Base-by-base conservation (phyloP, 805 yeast species). In the Saturnispora dispora region DNA sequence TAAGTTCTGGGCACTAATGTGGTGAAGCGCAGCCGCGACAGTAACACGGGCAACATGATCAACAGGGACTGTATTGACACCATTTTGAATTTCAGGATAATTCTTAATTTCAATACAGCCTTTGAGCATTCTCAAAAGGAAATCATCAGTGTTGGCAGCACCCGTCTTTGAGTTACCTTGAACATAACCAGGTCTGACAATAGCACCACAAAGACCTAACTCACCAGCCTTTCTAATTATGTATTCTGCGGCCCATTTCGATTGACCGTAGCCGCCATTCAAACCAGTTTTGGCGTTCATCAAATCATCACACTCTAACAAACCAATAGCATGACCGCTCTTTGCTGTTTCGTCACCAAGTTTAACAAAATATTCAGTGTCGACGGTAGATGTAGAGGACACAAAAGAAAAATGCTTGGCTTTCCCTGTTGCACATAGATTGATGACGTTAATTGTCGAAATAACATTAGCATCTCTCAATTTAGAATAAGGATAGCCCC, bases 231-330 rank as follows among this genome's bases (percentile, higher is more conserved):
- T 75, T 64, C 98, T 81, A 54, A 88, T 81, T 45, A 93, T 74
- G 60, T 86, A 80, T 70, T 93, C 99, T 27, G 96, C 95, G 36
- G 89, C 88, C 99, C 99, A 93, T 68, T 93, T 93, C 58, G 93
- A 79, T 71, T 95, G 99, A 45, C 99, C 99, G 64, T 93, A 93
- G 17, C 99, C 99, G 53, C 83, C 85, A 27, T 89, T 85, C 53
- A 93, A 75, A 1, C 96, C 97, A 4, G 69, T 64, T 18, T 87
- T 74, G 2, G 98, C 86, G 1, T 97, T 97, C 60, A 73, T 67
- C 58, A 93, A 74, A 58, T 83, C 85, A 66, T 93, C 99, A 5
- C 82, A 69, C 67, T 93, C 99, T 15, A 79, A 77, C 54, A 93
- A 68, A 56, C 97, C 97, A 18, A 9, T 37, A 18, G 41, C 10